A percentile compares a stretch with the other conserved stretches of the same genome.
Evolutionary conservation across 805 yeast genomes (phyloP).

Genomic region (Kodamaea neixiangensis): DNA sequence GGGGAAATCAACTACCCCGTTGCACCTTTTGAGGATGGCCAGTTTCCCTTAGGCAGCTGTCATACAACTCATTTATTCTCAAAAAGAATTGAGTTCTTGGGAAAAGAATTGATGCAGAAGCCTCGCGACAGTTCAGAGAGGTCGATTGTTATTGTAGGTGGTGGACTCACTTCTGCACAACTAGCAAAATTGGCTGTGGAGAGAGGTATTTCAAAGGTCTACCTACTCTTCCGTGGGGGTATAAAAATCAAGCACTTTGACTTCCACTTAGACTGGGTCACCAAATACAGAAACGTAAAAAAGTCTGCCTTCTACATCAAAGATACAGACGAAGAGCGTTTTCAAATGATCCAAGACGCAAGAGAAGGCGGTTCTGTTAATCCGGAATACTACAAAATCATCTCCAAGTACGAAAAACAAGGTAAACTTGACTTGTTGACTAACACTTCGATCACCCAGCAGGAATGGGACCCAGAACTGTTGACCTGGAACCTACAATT

Average conservation of each 20-base stretch:
- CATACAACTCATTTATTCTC: conserved; percentile 40
- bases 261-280: conserved; percentile 51
- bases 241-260: conserved; percentile 49
- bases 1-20: conserved; percentile 38
- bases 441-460: conserved; percentile 26
- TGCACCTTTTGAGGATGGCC: conserved; percentile 17
- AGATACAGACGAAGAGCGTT: conserved; percentile 45
- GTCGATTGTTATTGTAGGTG: conserved; percentile 42
- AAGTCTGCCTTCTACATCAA: conserved; percentile 45
- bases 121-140: conserved; percentile 10
- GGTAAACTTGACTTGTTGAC: conserved; percentile 33
- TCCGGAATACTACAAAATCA: conserved; percentile 41
- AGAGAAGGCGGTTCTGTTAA: conserved; percentile 49
- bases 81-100: conserved; percentile 26
- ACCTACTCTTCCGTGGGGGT: conserved; percentile 36
- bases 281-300: conserved; percentile 48
- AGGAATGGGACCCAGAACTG: conserved; percentile 25
- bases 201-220: conserved; percentile 31
- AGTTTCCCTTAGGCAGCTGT: conserved; percentile 28
- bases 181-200: conserved; percentile 39
- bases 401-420: conserved; percentile 28
- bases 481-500: conserved; percentile 27
- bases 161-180: conserved; percentile 50
- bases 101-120: conserved; percentile 14
- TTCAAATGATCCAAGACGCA: conserved; percentile 41